Evolutionary conservation across 2,329 filamentous ascomycete genomes (phyloP).

Genomic region (Fusarium keratoplasticum): DNA sequence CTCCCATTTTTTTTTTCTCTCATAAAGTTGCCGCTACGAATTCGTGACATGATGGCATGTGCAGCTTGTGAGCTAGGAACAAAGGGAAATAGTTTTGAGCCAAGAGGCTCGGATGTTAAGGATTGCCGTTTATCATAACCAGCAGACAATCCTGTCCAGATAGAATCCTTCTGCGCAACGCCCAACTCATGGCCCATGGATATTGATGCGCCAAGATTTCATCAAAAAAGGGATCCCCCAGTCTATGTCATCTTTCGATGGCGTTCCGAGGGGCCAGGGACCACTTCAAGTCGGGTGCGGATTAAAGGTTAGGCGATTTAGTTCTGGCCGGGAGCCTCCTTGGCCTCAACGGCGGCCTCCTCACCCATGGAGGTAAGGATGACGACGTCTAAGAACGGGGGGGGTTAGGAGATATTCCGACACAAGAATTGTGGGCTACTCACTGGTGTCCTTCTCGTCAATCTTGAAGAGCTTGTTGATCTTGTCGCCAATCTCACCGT

Average conservation of each 20-base stretch:
- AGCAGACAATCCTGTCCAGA: conserved; percentile 59
- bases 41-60: conserved; percentile 47
- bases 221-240: conserved; percentile 49
- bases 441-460: conserved; percentile 95
- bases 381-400: conserved; percentile 76
- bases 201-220: conserved; percentile 51
- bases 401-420: conserved; percentile 13
- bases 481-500: conserved; percentile 88
- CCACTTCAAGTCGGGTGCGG: conserved; percentile 41
- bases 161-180: conserved; percentile 54
- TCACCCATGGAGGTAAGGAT: conserved; percentile 97
- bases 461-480: conserved; percentile 82
- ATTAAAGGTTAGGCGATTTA: conserved; percentile 40
- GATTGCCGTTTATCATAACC: conserved; percentile 48
- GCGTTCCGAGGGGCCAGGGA: conserved; percentile 43
- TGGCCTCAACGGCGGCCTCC: conserved; percentile 90
- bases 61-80: conserved; percentile 50
- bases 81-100: conserved; percentile 52
- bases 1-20: conserved; percentile 50
- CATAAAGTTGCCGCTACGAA: conserved; percentile 48
- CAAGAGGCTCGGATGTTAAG: conserved; percentile 29
- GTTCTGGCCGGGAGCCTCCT: conserved; percentile 78
- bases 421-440: conserved; percentile 55
- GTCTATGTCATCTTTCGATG: conserved; percentile 35
- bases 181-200: conserved; percentile 55